Conservation (phyloP, 2,329 filamentous ascomycete species). For the Exophiala dermatitidis region DNA sequence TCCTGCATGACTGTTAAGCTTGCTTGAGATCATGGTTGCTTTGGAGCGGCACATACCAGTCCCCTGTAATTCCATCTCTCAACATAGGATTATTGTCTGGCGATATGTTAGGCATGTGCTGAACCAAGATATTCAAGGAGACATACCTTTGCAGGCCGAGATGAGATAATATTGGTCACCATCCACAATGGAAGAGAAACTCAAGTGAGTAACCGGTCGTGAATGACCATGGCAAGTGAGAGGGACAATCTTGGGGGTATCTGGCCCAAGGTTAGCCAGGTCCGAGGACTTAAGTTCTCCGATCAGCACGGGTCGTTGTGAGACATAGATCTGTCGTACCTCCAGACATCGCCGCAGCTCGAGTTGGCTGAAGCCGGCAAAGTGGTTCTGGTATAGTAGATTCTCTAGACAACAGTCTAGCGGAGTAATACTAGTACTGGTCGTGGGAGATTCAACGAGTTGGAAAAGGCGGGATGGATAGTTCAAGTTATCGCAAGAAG, state of each 20-base stretch:
- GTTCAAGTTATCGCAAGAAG: too few relatives aligned
- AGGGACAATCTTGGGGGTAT: slow-evolving; percentile 61
- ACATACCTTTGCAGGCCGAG: slow-evolving; percentile 77
- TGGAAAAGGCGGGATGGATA: too few relatives aligned
- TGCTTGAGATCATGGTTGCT: neutral
- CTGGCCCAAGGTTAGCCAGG: slow-evolving; percentile 22
- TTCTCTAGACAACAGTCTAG: neutral
- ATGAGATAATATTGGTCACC: slow-evolving; percentile 86
- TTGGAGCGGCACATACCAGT: slow-evolving; percentile 54
- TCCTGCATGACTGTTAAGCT: slow-evolving; percentile 45
- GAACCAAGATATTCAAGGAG: neutral
- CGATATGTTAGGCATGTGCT: slow-evolving; percentile 8
- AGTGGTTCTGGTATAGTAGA: neutral
- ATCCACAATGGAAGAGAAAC: slow-evolving; percentile 76
- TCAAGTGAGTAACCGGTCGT: slow-evolving; percentile 81
- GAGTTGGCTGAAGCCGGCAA: neutral
- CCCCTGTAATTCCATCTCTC: slow-evolving; percentile 87
- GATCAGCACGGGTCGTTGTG: too few relatives aligned
- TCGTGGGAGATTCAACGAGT: too few relatives aligned
- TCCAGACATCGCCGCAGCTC: neutral
- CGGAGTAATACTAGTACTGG: too few relatives aligned
- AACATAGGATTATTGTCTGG: slow-evolving; percentile 97
- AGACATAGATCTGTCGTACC: neutral
- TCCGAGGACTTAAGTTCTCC: too few relatives aligned
- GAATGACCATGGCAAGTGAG: slow-evolving; percentile 93